Evolutionary conservation across 2,329 filamentous ascomycete species (phyloP), one percentile per base, ranked within the genome.

Genomic region (Phaeophleospora eucalypticola): DNA sequence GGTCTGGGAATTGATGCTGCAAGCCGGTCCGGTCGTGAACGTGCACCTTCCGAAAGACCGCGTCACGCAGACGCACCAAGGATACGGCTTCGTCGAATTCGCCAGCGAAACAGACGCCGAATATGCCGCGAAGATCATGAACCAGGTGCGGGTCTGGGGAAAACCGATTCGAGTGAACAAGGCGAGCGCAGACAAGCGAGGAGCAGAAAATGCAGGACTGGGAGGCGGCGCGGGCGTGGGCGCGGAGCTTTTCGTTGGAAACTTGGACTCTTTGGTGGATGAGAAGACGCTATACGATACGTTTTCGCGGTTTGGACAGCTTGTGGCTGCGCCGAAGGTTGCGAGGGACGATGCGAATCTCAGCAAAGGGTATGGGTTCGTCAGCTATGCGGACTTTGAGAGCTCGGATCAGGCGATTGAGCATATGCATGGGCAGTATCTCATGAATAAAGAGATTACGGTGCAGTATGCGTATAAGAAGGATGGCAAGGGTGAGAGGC

Each of bases 391-490:
- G 65, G 86, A 87, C 64, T 98, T 98, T 66, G 93, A 97, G 64
- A 86, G 89, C 58, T 93, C 89, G 9, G 93, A 98, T 63, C 85
- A 88, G 52, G 90, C 93, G 35, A 88, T 95, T 53, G 79, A 83
- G 57, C 93, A 91, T 66, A 90, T 98, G 86, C 87, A 95, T 66
- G 89, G 89, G 42, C 90, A 97, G 72, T 97, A 93, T 69, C 81
- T 98, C 51, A 90, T 95, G 77, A 95, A 93, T 76, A 95, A 95
- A 73, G 87, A 95, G 68, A 86, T 97, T 59, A 87, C 86, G 2
- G 93, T 98, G 36, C 91, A 97, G 70, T 98, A 97, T 68, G 93
- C 93, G 33, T 97, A 95, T 79, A 98, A 98, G 78, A 97, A 97
- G 71, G 93, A 98, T 63, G 93, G 93, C 58, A 95, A 95, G 72